A percentile compares a stretch with the other conserved stretches of the same genome.
Evolutionary conservation across 106 monocot species (phyloP).

Genomic region (Acanthochlamys bracteata): DNA sequence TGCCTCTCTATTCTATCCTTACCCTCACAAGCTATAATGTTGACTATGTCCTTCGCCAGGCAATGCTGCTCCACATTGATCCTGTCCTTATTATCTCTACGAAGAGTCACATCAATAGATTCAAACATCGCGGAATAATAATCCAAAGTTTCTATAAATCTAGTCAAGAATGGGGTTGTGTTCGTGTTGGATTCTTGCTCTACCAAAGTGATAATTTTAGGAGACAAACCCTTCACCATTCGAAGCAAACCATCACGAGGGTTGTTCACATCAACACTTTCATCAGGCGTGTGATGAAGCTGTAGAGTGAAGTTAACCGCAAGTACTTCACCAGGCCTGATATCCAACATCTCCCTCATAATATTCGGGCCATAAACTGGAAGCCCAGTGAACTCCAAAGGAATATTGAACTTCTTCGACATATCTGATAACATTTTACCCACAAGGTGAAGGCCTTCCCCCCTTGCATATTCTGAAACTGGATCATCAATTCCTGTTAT

Average conservation of each 20-base stretch:
- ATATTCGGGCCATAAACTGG: conserved; percentile 36
- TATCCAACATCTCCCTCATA: conserved; percentile 63
- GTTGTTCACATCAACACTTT: conserved; percentile 84
- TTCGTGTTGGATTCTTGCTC: conserved; percentile 97
- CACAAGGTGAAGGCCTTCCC: conserved; percentile 39
- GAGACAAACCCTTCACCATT: conserved; percentile 81
- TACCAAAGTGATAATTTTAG: conserved; percentile 69
- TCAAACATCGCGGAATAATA: conserved; percentile 92
- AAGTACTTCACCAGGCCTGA: conserved; percentile 64
- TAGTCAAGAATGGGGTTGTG: conserved; percentile 62
- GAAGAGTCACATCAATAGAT: conserved; percentile 60
- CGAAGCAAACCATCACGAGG: conserved; percentile 81
- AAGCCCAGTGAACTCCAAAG: conserved; percentile 54
- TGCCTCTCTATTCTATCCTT: conserved; percentile 82
- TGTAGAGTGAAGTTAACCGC: conserved; percentile 78
- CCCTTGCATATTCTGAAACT: conserved; percentile 50
- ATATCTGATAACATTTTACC: conserved; percentile 39
- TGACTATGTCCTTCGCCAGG: conserved; percentile 92
- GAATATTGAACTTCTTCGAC: conserved; percentile 63
- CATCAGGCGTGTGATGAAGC: conserved; percentile 90
- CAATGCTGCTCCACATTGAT: conserved; percentile 84
- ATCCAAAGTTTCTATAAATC: conserved; percentile 69
- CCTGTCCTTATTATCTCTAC: conserved; percentile 54
- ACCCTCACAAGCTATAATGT: conserved; percentile 86
- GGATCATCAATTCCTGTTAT: conserved; percentile 89